Conservation (phyloP, 176 grass and related monocot species). For the Dendrocalamus sinicus region DNA sequence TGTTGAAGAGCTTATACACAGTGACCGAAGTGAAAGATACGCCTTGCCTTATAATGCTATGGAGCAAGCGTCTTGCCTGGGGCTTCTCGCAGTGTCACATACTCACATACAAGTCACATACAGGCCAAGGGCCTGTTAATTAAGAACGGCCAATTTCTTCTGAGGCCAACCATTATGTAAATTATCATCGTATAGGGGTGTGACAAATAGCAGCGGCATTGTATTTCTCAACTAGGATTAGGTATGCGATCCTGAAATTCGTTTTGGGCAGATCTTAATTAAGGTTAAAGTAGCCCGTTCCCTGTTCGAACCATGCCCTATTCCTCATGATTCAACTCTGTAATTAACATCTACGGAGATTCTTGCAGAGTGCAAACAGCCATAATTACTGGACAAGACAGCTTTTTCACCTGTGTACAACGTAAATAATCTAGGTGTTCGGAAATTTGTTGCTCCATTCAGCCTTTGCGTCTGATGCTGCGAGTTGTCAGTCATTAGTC, state of each 20-base stretch:
- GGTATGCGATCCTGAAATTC: slow-evolving; percentile 36
- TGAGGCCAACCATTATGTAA: slow-evolving; percentile 32
- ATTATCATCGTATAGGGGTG: slow-evolving; percentile 48
- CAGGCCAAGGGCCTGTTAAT: slow-evolving; percentile 1
- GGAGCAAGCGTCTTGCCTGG: background rate
- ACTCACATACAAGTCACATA: slow-evolving; percentile 13
- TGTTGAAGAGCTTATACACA: slow-evolving; percentile 13
- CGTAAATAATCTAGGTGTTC: background rate
- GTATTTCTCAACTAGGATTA: slow-evolving; percentile 49
- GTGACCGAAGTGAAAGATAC: background rate
- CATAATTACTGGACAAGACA: background rate
- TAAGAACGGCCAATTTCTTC: background rate
- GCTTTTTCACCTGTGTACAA: background rate
- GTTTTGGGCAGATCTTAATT: slow-evolving; percentile 39
- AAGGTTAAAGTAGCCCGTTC: slow-evolving; percentile 6
- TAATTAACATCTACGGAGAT: slow-evolving; percentile 36
- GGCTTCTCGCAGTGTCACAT: slow-evolving; percentile 31
- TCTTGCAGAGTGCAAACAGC: slow-evolving; percentile 13
- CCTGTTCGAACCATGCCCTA: slow-evolving; percentile 27
- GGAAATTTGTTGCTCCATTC: background rate
- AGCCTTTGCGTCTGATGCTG: background rate
- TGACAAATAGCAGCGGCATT: slow-evolving; percentile 36
- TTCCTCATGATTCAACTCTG: slow-evolving; percentile 36
- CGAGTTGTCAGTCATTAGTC: background rate
- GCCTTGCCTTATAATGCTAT: background rate